phyloP scores from a whole-genome alignment of 345 rosid genomes.

The Orychophragmus violaceus region DNA sequence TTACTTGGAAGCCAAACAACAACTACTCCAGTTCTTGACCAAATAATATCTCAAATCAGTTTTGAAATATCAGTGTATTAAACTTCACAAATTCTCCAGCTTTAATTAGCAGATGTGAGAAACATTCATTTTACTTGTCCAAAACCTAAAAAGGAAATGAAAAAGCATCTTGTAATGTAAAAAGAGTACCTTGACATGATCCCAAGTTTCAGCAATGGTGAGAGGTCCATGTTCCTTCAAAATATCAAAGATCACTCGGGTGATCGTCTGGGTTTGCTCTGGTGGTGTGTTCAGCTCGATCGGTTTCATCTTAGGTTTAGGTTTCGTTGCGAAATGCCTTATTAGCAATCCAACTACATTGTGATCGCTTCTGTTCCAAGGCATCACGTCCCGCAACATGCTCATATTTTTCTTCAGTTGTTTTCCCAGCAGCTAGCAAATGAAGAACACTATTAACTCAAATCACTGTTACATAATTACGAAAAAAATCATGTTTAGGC shows the following conservation, averaged over 20 bases:
- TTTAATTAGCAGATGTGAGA: slow-evolving; percentile 27
- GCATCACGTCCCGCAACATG: slow-evolving; percentile 25
- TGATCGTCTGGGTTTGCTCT: slow-evolving; percentile 80
- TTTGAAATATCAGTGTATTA: slow-evolving; percentile 36
- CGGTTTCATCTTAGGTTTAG: slow-evolving; percentile 76
- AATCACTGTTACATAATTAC: neutral
- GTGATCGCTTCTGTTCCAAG: slow-evolving; percentile 15
- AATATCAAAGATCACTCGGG: slow-evolving; percentile 65
- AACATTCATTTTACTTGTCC: neutral
- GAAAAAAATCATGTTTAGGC: neutral
- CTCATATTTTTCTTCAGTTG: neutral
- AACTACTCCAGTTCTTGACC: neutral
- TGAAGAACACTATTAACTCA: neutral
- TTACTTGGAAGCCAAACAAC: slow-evolving; percentile 9
- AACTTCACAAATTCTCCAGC: neutral
- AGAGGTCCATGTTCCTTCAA: slow-evolving; percentile 88
- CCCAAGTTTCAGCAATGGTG: slow-evolving; percentile 76
- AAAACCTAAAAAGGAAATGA: slow-evolving; percentile 1
- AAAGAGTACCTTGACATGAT: slow-evolving; percentile 50
- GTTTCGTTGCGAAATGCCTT: slow-evolving; percentile 59
- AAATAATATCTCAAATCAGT: neutral
- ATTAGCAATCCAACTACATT: slow-evolving; percentile 37
- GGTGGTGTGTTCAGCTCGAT: slow-evolving; percentile 73
- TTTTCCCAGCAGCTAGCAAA: slow-evolving; percentile 13
- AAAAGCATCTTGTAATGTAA: neutral